Evolutionary conservation across 192 early-diverging fungal species (phyloP).

Genomic region (Linnemannia schmuckeri): DNA sequence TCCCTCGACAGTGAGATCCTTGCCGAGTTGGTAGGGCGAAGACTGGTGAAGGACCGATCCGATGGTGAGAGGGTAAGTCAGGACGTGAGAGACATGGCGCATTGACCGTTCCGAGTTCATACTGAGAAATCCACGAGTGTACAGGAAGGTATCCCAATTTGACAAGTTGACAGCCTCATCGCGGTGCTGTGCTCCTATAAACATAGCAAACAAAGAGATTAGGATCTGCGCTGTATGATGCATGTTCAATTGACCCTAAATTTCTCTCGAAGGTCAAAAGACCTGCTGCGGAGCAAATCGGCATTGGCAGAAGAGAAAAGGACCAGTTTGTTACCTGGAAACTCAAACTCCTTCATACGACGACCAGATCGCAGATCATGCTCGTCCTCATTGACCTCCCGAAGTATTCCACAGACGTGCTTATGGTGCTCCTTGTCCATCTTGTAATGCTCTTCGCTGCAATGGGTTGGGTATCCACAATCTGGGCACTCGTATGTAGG

Average conservation of each 20-base stretch:
- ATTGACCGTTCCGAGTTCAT: slow-evolving; percentile 78
- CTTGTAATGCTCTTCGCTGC: slow-evolving; percentile 76
- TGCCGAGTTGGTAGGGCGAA: slow-evolving; percentile 74
- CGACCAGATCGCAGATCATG: slow-evolving; percentile 84
- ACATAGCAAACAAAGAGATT: not conserved
- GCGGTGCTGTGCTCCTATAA: slow-evolving; percentile 67
- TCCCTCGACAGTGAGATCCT: slow-evolving; percentile 79
- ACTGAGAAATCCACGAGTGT: slow-evolving; percentile 82
- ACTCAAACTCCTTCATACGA: slow-evolving; percentile 82
- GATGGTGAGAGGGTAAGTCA: slow-evolving; percentile 86
- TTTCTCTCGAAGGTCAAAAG: not conserved
- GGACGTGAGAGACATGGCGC: slow-evolving; percentile 83
- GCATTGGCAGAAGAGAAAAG: not conserved
- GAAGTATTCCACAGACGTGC: slow-evolving; percentile 70
- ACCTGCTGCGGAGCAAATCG: not conserved
- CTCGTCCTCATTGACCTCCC: slow-evolving; percentile 83
- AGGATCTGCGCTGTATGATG: not conserved
- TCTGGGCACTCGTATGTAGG: slow-evolving; percentile 79
- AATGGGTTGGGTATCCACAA: slow-evolving; percentile 87
- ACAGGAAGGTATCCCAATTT: slow-evolving; percentile 84
- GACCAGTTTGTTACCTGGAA: slow-evolving; percentile 64
- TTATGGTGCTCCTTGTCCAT: slow-evolving; percentile 68
- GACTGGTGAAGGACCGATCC: slow-evolving; percentile 79
- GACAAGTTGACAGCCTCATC: slow-evolving; percentile 83
- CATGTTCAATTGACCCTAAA: not conserved